Evolutionary conservation across 2,329 filamentous ascomycete genomes (phyloP), one percentile per base, ranked within the genome.

Genomic region (Trichophyton verrucosum): DNA sequence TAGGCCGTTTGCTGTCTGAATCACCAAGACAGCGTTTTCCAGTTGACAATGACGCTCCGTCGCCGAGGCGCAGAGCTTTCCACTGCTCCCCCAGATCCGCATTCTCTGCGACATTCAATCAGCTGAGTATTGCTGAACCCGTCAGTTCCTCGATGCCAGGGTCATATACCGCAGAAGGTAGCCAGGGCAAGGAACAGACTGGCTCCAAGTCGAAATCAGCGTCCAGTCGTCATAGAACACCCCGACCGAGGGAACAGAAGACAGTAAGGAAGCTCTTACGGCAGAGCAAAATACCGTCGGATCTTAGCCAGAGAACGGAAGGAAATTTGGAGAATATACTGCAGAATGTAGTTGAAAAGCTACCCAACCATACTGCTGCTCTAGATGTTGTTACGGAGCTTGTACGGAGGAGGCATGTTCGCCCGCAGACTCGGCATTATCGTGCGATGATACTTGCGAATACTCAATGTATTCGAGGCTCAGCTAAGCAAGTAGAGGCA

Each of bases 381-480:
- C 69, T 68, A 53, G 67, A 70, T 36, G 69, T 75, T 44, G 62
- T 77, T 27, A 69, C 67, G n/a, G 65, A 69, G n/a, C 64, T 78
- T 30, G 71, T 78, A 59, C 64, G 68, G 56, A 69, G 72, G 58
- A 73, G 72, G 33, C 68, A 71, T 61, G 62, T 74, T 40, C 65
- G 68, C 36, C 75, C 75, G 2, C 66, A 70, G 24, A 67, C 68
- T 30, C 69, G 70, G 3, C 75, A 78, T 66, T 96, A 94, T 72
- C 85, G 89, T 66, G 84, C 86, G 13, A 75, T 95, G 58, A 85
- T 95, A 66, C 79, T 85, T 62, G 83, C 86, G 55, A 91, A 95
- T 73, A 78, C 82, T 33, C 81, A 85, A 68, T 77, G 81, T 0
- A 67, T 74, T 36, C 70, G 81, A 59, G 91, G 91, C 7, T 90